Base-by-base conservation (phyloP, 495 filamentous ascomycete genomes). In the Staphylotrichum tortipilum region DNA sequence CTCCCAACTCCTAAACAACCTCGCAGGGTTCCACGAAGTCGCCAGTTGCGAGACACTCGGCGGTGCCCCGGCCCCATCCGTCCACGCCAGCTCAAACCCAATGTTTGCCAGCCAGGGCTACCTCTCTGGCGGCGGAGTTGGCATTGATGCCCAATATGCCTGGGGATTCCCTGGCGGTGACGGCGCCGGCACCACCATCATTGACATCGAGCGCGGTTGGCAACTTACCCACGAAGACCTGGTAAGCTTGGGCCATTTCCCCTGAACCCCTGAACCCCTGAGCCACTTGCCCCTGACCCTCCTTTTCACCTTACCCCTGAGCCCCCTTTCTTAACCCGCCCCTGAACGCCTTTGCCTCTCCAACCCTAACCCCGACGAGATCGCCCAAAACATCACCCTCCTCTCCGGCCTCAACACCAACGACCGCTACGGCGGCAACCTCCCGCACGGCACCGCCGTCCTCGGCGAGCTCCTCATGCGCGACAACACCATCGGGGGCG, bases 151-250 rank as follows among this genome's bases (percentile, higher is more conserved):
- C 2, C 8, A 15, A 0, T 55, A 55, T 22, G 53, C 53, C 17
- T 55, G 53, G 53, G 35, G 21, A 26, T 47, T 47, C 22, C 42
- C 47, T 7, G 53, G 53, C 28, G 53, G 53, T 1, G 42, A 47
- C 24, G 53, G 53, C 14, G 42, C 47, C 23, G 39, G 31, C 10
- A 24, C 19, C 2, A 31, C 26, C 28, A 29, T 55, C 21, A 43
- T 55, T 17, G 53, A 55, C 42, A 10, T 55, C 28, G 47, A 55
- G 17, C 14, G 24, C 7, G 53, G 53, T 1, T 55, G 53, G 53
- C 33, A 55, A 22, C 30, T 55, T 19, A 33, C 50, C 14, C 53
- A 55, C 28, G 42, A 40, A 12, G 53, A 55, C 18, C 12, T 55
- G 26, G 53, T 47, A 39, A 1, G 39, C n/a, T n/a, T n/a, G n/a